These are phyloP conservation scores for Silybum marianum DNA, from an alignment of 129 eudicot genomes.

Conservation along the genomic window DNA sequence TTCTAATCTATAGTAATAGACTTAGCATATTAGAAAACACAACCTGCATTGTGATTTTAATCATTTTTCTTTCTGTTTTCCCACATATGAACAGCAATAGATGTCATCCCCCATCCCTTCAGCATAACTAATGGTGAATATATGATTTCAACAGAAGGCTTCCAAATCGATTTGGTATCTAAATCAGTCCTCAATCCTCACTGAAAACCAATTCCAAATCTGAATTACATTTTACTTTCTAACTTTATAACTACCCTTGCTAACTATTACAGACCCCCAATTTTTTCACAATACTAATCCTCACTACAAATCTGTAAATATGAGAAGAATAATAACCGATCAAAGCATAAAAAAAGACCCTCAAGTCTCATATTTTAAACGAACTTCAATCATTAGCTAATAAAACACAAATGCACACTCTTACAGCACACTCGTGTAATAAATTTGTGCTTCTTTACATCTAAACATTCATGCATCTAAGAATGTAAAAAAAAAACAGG, in stretches of 20 bases:
- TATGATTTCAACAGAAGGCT: background rate
- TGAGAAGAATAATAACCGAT: slow-evolving; percentile 1
- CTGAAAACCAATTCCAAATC: slow-evolving; percentile 9
- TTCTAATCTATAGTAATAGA: background rate
- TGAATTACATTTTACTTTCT: slow-evolving; percentile 5
- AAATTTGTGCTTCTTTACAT: background rate
- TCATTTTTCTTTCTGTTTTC: background rate
- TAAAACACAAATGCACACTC: slow-evolving; percentile 8
- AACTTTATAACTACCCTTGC: background rate
- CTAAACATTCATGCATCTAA: slow-evolving; percentile 14
- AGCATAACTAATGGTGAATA: background rate
- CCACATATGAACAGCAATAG: background rate
- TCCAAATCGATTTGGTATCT: background rate
- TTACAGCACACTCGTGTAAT: background rate
- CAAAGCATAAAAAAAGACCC: background rate
- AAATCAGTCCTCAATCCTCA: slow-evolving; percentile 2
- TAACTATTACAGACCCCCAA: slow-evolving; percentile 8
- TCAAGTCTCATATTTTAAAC: background rate
- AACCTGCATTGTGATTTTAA: background rate
- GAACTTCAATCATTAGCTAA: slow-evolving; percentile 9
- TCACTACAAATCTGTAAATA: background rate
- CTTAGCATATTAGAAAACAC: background rate
- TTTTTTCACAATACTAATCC: slow-evolving; percentile 1
- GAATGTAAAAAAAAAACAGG: background rate
- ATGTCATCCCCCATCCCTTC: background rate